Evolutionary conservation across 352 stramenopile genomes (phyloP).

Genomic region (Pythium grandisporangium): DNA sequence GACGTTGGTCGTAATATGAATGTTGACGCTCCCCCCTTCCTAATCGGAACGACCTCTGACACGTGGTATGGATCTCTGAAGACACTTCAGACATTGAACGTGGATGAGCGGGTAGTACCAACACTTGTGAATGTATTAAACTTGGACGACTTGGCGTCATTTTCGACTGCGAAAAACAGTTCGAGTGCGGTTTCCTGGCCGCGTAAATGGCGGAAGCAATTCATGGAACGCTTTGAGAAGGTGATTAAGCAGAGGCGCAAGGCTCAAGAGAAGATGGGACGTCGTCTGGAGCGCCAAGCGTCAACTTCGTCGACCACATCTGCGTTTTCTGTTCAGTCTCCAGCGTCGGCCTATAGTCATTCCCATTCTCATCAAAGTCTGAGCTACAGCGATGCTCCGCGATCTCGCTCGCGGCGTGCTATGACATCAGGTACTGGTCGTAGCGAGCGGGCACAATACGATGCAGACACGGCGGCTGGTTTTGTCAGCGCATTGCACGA

Average conservation of each 20-base stretch:
- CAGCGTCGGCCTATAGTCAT: not conserved
- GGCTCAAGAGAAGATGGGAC: constrained; percentile 35
- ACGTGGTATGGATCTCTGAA: constrained; percentile 60
- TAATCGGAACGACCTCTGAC: constrained; percentile 53
- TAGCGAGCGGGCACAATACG: constrained; percentile 54
- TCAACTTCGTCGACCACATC: constrained; percentile 1
- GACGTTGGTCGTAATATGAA: too few relatives aligned
- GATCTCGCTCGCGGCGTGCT: too few relatives aligned
- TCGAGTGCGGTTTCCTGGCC: constrained; percentile 47
- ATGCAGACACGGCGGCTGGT: constrained; percentile 35
- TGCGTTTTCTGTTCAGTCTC: not conserved
- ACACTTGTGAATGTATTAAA: constrained; percentile 63
- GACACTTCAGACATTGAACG: constrained; percentile 30
- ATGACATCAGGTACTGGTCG: constrained; percentile 8
- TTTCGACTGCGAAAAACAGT: constrained; percentile 44
- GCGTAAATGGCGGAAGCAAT: constrained; percentile 69
- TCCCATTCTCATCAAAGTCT: too few relatives aligned
- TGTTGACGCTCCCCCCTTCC: constrained; percentile 59
- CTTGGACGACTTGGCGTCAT: constrained; percentile 41
- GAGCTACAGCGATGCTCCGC: too few relatives aligned
- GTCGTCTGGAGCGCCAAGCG: constrained; percentile 12
- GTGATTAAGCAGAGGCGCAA: constrained; percentile 53
- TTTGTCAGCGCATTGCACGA: constrained; percentile 54
- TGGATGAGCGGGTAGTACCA: constrained; percentile 38
- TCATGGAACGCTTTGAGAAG: constrained; percentile 67